Percentiles rank a stretch among this genome's conserved stretches.
These are phyloP conservation scores for Jaenimonas drosophilae DNA, from an alignment of 208 protist genomes.

Conservation along the genomic window DNA sequence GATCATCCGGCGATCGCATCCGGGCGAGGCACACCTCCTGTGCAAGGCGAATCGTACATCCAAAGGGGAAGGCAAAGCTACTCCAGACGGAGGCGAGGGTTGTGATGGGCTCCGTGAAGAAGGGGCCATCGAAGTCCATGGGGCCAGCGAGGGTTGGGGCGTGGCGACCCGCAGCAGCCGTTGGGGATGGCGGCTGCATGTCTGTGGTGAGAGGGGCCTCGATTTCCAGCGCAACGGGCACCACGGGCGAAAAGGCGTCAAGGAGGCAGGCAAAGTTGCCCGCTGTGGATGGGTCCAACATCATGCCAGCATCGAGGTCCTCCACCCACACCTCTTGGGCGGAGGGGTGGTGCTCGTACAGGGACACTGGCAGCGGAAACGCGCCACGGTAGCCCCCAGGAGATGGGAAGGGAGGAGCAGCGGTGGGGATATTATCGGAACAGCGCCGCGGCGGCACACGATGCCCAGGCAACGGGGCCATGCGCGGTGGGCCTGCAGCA, in stretches of 20 bases:
- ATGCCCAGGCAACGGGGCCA: no score
- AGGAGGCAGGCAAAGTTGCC: conserved; percentile 75
- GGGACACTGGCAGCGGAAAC: no score
- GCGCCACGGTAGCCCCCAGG: no score
- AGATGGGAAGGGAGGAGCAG: no score
- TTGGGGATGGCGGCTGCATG: not conserved
- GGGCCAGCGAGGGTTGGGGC: conserved; percentile 7
- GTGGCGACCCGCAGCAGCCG: not conserved
- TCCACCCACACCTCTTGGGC: conserved; percentile 55
- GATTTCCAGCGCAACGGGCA: conserved; percentile 28
- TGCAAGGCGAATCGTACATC: conserved; percentile 47
- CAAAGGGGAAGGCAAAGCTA: conserved; percentile 68
- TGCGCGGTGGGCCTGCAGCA: no score
- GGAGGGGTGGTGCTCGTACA: conserved; percentile 55
- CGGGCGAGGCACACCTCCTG: conserved; percentile 36
- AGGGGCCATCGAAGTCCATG: conserved; percentile 26
- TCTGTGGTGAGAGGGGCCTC: conserved; percentile 4
- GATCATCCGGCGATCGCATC: conserved; percentile 51
- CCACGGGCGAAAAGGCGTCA: conserved; percentile 44
- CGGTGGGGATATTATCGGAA: no score
- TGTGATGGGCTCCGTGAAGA: conserved; percentile 59
- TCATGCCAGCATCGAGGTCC: conserved; percentile 33
- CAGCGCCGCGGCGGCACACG: no score
- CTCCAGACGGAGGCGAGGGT: conserved; percentile 58
- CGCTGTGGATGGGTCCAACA: conserved; percentile 32